Conservation (phyloP, 441 rosid species). For the Erysimum pusillum region DNA sequence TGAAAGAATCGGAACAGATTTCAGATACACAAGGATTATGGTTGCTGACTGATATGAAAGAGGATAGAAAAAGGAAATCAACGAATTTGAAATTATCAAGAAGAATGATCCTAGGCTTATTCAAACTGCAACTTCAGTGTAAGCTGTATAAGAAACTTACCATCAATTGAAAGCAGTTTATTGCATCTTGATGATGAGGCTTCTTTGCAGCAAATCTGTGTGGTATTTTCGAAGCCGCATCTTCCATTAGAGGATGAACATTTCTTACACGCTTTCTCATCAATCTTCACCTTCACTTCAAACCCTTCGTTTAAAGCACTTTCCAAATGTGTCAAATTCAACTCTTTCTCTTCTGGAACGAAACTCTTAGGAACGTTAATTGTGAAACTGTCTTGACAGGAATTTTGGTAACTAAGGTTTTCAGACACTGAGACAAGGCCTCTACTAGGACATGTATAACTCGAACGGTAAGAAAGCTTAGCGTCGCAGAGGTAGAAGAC, state of each 20-base stretch:
- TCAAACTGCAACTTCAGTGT: too few relatives aligned
- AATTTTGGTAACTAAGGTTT: background rate
- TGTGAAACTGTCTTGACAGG: slow-evolving; percentile 40
- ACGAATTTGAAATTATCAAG: too few relatives aligned
- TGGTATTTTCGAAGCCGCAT: slow-evolving; percentile 48
- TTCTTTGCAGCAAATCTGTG: slow-evolving; percentile 35
- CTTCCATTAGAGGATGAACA: slow-evolving; percentile 47
- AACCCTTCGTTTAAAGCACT: slow-evolving; percentile 50
- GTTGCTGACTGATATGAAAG: too few relatives aligned
- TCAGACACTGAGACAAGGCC: background rate
- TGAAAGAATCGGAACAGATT: too few relatives aligned
- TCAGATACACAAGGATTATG: too few relatives aligned
- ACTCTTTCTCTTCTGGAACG: accelerated
- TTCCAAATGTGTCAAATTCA: background rate
- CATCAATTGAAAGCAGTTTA: slow-evolving; percentile 16
- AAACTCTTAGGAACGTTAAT: slow-evolving; percentile 34
- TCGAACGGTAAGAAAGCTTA: accelerated
- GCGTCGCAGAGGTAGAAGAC: slow-evolving; percentile 46
- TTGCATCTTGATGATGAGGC: slow-evolving; percentile 36
- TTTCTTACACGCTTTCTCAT: slow-evolving; percentile 36
- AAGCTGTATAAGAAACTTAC: slow-evolving; percentile 26
- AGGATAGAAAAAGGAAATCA: too few relatives aligned
- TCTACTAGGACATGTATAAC: slow-evolving; percentile 26
- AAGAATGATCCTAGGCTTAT: too few relatives aligned
- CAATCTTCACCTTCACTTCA: slow-evolving; percentile 51